Base-by-base conservation (phyloP, 2,329 filamentous ascomycete genomes). In the Exophiala viscosa region DNA sequence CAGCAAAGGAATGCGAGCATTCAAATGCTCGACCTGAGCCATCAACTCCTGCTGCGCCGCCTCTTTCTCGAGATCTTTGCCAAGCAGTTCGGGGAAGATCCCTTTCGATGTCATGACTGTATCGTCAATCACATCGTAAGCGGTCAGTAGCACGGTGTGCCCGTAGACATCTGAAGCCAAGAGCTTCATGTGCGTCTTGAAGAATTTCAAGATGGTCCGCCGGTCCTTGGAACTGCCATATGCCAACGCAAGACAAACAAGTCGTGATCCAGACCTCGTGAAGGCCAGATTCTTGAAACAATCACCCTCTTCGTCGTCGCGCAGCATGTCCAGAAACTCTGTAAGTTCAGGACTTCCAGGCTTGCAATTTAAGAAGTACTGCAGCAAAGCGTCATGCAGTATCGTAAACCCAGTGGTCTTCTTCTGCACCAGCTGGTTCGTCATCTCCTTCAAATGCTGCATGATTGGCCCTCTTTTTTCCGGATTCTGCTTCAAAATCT, bases 401-500 rank as follows among this genome's bases (percentile, higher is more conserved):
- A 99, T 95, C 2, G 92, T 97, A 73, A 99, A 97, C 8, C 90
- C 92, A 1, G 90, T 95, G 73, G 93, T 85, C 73, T 93, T 93
- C 81, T 99, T 99, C 73, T 99, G 91, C 43, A 97, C 81, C 38
- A 99, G 81, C 57, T 87, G 84, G 71, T 96, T 96, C 76, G 95
- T 93, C 73, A 96, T 82, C 61, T 89, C 87, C 60, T 86, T 80
- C 49, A 97, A 77, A 66, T 88, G 87, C 67, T 86, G 86, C 85
- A 97, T 88, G 60, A 96, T 91, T 0, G 89, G 84, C 11, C 81
- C 83, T 57, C 90, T 83, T 78, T 97, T 97, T 74, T 90, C 90
- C 1, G 92, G 90, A 45, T 86, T 82, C 46, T 82, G 78, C 55
- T 83, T 80, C 34, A 99, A 73, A 47, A 99, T 93, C 57, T 81